phyloP scores from a whole-genome alignment of 306 rosid genomes.

The Castanopsis chinensis region DNA sequence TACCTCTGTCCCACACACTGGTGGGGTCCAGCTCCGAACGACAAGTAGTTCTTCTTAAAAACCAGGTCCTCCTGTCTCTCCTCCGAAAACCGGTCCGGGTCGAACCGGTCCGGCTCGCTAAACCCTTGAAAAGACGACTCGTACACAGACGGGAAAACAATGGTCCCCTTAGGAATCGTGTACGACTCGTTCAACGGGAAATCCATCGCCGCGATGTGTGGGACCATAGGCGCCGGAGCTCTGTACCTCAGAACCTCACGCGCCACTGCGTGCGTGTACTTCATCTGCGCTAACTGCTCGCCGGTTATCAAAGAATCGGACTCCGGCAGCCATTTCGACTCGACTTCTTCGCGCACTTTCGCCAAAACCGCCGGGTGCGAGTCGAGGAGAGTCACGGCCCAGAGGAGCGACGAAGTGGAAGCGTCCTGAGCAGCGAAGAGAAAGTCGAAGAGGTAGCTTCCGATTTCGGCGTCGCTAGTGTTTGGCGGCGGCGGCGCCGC shows the following conservation, averaged over 20 bases:
- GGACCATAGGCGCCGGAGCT: constrained; percentile 82
- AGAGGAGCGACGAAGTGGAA: constrained; percentile 79
- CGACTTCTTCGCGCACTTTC: constrained; percentile 54
- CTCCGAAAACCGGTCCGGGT: constrained; percentile 78
- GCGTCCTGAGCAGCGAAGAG: constrained; percentile 93
- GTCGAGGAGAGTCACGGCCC: constrained; percentile 83
- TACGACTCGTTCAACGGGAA: constrained; percentile 61
- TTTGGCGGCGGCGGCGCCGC: constrained; percentile 29
- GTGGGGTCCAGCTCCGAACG: constrained; percentile 94
- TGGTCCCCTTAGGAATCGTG: constrained; percentile 67
- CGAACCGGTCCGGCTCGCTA: constrained; percentile 72
- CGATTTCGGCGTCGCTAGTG: constrained; percentile 51
- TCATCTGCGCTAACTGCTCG: constrained; percentile 60
- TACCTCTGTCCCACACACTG: constrained; percentile 91
- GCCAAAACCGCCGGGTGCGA: constrained; percentile 61
- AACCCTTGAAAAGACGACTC: constrained; percentile 90
- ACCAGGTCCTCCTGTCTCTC: constrained; percentile 70
- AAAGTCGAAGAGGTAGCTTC: constrained; percentile 72
- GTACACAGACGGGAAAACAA: constrained; percentile 75
- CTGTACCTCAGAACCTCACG: constrained; percentile 79
- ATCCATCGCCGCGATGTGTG: constrained; percentile 64
- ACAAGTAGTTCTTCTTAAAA: constrained; percentile 64
- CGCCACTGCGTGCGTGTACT: constrained; percentile 84
- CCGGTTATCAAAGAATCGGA: constrained; percentile 45
- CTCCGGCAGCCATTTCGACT: constrained; percentile 61